phyloP scores from a whole-genome alignment of 192 early-diverging fungal species.

The Linnemannia schmuckeri region DNA sequence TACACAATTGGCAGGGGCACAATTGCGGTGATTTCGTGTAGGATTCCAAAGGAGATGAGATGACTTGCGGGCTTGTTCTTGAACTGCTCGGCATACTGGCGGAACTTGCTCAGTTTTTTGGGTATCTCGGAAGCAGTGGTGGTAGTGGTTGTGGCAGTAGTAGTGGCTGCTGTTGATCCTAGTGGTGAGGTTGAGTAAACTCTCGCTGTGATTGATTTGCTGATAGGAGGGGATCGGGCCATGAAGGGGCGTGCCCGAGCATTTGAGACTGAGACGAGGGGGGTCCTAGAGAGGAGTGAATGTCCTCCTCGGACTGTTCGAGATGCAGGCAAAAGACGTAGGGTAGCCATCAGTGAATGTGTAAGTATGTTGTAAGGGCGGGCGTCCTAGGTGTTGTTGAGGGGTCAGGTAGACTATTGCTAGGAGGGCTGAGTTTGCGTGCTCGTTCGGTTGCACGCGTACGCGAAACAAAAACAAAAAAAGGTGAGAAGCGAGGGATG shows the following conservation, averaged over 20 bases:
- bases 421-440: neutral
- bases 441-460: neutral
- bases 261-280: neutral
- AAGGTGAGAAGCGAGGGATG: neutral
- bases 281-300: neutral
- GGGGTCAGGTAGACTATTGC: neutral
- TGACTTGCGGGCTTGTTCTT: constrained; percentile 77
- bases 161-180: neutral
- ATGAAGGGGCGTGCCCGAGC: neutral
- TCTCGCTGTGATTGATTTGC: neutral
- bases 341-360: neutral
- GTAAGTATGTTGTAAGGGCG: neutral
- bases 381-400: neutral
- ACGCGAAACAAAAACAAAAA: neutral
- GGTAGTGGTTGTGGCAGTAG: neutral
- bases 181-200: neutral
- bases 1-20: constrained; percentile 84
- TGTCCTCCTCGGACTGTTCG: neutral
- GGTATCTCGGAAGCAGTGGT: constrained; percentile 7
- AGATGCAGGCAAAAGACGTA: neutral
- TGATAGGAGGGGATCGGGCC: neutral
- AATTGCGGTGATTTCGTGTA: constrained; percentile 93
- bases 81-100: constrained; percentile 69
- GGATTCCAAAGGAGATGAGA: constrained; percentile 78
- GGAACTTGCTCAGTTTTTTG: constrained; percentile 54